Conservation (phyloP, 1,284 basidiomycete genomes). For the Leccinum fuscescens region DNA sequence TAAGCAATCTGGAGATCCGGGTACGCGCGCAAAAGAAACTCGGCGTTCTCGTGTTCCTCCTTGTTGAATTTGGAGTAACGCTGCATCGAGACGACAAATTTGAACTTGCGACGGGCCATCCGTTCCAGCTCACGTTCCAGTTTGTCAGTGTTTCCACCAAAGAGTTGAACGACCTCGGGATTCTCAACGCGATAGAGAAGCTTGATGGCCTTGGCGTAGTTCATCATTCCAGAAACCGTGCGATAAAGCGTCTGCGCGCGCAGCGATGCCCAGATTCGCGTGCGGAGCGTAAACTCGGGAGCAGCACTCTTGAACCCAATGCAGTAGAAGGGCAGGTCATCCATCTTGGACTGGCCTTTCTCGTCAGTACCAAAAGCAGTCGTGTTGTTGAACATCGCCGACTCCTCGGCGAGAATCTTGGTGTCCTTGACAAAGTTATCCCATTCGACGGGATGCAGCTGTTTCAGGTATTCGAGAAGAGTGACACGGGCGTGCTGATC, state of each 20-base stretch:
- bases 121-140: slow-evolving; percentile 96
- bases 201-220: slow-evolving; percentile 99
- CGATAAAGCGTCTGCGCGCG: slow-evolving; percentile 98
- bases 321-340: slow-evolving; percentile 98
- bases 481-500: slow-evolving; percentile 95
- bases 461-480: slow-evolving; percentile 94
- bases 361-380: slow-evolving; percentile 84
- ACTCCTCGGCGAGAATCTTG: slow-evolving; percentile 97
- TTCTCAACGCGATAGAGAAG: slow-evolving; percentile 99
- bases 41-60: slow-evolving; percentile 98
- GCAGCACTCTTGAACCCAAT: slow-evolving; percentile 99
- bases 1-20: slow-evolving; percentile 99
- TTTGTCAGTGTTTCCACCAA: slow-evolving; percentile 96
- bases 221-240: slow-evolving; percentile 99
- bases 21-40: slow-evolving; percentile 97
- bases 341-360: slow-evolving; percentile 82
- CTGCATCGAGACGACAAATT: slow-evolving; percentile 99
- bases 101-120: slow-evolving; percentile 98
- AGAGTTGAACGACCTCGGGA: slow-evolving; percentile 96
- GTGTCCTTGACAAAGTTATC: slow-evolving; percentile 99
- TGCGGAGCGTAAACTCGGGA: slow-evolving; percentile 97
- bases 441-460: slow-evolving; percentile 98
- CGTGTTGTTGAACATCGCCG: slow-evolving; percentile 79
- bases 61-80: slow-evolving; percentile 99
- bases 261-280: slow-evolving; percentile 98